Conservation (phyloP, 306 rosid genomes). For the Cucumis sativus region Cucumber_9930_V3 NC_026661.2:2439001-2439500, state of each 20-base stretch:
- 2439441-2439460: background rate
- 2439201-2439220: slow-evolving; percentile 39
- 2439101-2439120: slow-evolving; percentile 41
- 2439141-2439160: background rate
- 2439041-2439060: slow-evolving; percentile 16
- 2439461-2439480: background rate
- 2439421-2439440: background rate
- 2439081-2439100: slow-evolving; percentile 23
- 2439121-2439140: slow-evolving; percentile 39
- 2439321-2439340: background rate
- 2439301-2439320: slow-evolving; percentile 25
- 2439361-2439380: background rate
- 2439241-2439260: slow-evolving; percentile 23
- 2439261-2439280: slow-evolving; percentile 26
- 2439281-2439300: slow-evolving; percentile 26
- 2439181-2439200: background rate
- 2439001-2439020: slow-evolving; percentile 76
- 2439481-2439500: background rate
- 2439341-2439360: background rate
- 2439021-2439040: slow-evolving; percentile 30
- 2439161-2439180: slow-evolving; percentile 2
- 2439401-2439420: background rate
- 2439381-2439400: background rate
- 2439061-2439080: slow-evolving; percentile 7
- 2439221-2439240: slow-evolving; percentile 46